These are phyloP conservation scores for Quercus tomentella DNA, from an alignment of 331 rosid species.

Conservation along the genomic window DNA sequence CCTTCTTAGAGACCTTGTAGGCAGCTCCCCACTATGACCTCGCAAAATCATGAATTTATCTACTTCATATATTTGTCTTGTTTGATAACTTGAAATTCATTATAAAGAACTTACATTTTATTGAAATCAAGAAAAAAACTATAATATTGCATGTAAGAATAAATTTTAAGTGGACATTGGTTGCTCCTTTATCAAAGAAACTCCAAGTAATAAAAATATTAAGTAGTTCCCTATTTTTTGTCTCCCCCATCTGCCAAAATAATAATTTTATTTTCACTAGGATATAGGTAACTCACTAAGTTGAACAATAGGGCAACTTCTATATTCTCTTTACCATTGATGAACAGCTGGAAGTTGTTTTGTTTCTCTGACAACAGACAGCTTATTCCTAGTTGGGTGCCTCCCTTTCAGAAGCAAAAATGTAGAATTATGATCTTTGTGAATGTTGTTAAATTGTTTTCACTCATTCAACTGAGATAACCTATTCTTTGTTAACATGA, in stretches of 20 bases:
- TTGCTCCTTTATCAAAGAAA: background rate
- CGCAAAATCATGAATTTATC: constrained; percentile 28
- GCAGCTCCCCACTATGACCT: constrained; percentile 84
- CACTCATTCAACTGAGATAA: background rate
- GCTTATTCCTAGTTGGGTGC: background rate
- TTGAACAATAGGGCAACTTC: background rate
- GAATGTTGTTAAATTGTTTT: background rate
- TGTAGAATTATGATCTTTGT: background rate
- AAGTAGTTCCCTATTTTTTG: background rate
- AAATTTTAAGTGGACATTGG: background rate
- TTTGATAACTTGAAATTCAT: constrained; percentile 14
- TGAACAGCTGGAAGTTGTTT: background rate
- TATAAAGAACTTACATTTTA: background rate
- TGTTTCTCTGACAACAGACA: background rate
- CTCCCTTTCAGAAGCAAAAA: background rate
- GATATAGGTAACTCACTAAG: background rate
- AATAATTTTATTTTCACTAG: background rate
- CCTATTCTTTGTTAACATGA: background rate
- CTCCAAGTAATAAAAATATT: background rate
- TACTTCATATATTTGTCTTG: constrained; percentile 13
- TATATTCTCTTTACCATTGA: background rate
- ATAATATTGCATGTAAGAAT: background rate
- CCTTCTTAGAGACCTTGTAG: constrained; percentile 70
- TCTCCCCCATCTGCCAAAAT: background rate
- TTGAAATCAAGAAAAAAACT: background rate